Evolutionary conservation across 768 basidiomycete species (phyloP), one percentile per base, ranked within the genome.

Genomic region (Postia placenta): DNA sequence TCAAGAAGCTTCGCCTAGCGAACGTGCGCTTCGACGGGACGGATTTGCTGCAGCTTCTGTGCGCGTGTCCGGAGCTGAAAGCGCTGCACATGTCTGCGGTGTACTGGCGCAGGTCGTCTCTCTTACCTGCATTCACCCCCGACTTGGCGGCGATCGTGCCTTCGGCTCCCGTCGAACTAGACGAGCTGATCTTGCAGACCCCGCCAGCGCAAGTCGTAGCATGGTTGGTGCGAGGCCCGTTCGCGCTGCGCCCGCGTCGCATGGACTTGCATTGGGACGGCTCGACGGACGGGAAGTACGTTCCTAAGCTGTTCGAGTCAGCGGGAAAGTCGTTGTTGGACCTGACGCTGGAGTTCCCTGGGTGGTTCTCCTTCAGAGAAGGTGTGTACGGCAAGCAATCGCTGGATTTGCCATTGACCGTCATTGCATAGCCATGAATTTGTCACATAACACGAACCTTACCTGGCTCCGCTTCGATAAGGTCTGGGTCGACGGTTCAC

Each of bases 11-110:
- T 14, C 45, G 45, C 30, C 17, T 45, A n/a, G 45, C 33, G 14
- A 36, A 45, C 33, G 45, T 36, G 15, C 45, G 45, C 45, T 45
- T 45, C 45, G 45, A 45, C 45, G 45, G 45, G 5, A 45, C 45
- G 33, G 45, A 45, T 30, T 30, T 45, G 20, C 20, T 45, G 4
- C 30, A 30, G 11, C 17, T 45, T 24, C 45, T 45, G 30, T 45
- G 45, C 33, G 45, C 45, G 20, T 45, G 45, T 17, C 33, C 45
- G 9, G 45, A 45, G 45, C 45, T 45, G 4, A 12, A 14, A n/a
- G 28, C 17, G 30, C 45, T 45, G 14, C 5, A 28, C 20, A 28
- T 45, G 20, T 3, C 3, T 11, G 28, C 45, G 4, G 45, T 45
- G 30, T 30, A 30, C 30, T 45, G 45, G 45, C 45, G 45, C 4